phyloP scores from a whole-genome alignment of 163 green algal species.

The Scenedesmus sp. region DNA sequence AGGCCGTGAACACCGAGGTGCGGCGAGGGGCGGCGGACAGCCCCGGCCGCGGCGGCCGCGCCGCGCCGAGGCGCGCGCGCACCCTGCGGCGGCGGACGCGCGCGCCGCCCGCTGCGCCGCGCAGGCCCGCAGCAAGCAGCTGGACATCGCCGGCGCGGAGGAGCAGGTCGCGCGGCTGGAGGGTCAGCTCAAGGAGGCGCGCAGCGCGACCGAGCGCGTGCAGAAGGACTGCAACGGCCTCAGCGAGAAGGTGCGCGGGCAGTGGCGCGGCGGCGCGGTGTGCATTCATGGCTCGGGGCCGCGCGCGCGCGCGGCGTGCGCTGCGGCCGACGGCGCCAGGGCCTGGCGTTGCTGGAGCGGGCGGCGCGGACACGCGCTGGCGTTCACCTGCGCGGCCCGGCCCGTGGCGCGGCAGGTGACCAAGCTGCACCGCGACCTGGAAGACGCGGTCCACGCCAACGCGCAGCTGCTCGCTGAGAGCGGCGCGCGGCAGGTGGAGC shows the following conservation, averaged over 20 bases:
- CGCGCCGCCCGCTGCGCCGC: background rate
- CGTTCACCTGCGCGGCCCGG: too few species aligned
- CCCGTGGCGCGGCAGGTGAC: slow-evolving; percentile 30
- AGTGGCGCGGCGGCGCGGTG: too few species aligned
- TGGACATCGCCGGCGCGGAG: slow-evolving; percentile 65
- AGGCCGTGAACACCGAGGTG: slow-evolving; percentile 80
- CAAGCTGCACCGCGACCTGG: slow-evolving; percentile 90
- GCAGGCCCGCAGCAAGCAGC: slow-evolving; percentile 53
- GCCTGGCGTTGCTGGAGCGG: too few species aligned
- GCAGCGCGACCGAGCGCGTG: slow-evolving; percentile 74
- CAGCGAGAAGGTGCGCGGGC: slow-evolving; percentile 75
- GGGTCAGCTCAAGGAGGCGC: slow-evolving; percentile 71
- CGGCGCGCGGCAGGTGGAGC: slow-evolving; percentile 81
- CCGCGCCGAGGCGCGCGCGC: background rate
- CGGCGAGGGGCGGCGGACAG: slow-evolving; percentile 60
- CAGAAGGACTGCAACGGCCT: slow-evolving; percentile 91
- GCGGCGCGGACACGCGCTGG: too few species aligned
- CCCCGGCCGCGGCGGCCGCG: too few species aligned
- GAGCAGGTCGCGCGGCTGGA: slow-evolving; percentile 79
- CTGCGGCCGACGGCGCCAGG: too few species aligned
- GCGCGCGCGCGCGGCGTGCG: too few species aligned
- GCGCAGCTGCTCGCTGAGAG: slow-evolving; percentile 90
- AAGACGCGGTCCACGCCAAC: slow-evolving; percentile 92
- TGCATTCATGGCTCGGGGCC: too few species aligned
- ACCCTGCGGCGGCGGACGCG: too few species aligned